These are phyloP conservation scores for Berberis vulgaris DNA, from an alignment of 164 flowering plant genomes.

Conservation along the genomic window DNA sequence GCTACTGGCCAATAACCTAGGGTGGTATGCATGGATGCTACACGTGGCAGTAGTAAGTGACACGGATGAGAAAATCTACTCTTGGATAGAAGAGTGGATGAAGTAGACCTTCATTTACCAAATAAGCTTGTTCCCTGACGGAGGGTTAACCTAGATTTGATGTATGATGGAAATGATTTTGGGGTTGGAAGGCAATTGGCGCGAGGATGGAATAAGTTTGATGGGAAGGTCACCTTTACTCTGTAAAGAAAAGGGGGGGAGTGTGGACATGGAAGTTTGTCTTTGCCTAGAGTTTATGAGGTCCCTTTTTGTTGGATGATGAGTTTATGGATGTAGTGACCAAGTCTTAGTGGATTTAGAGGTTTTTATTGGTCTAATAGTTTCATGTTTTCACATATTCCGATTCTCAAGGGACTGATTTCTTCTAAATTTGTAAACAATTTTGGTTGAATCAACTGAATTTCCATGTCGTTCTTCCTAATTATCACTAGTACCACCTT, in stretches of 20 bases:
- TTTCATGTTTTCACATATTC: too few relatives aligned
- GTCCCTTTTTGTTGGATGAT: neutral
- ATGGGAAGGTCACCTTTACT: conserved; percentile 16
- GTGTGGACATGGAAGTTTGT: conserved; percentile 17
- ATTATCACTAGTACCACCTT: too few relatives aligned
- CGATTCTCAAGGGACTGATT: too few relatives aligned
- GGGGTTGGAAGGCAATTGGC: conserved; percentile 17
- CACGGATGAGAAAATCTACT: neutral
- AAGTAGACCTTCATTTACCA: conserved; percentile 3
- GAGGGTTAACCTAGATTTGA: conserved; percentile 22
- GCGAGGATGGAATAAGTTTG: conserved; percentile 14
- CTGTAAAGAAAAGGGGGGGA: conserved; percentile 15
- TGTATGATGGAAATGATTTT: conserved; percentile 17
- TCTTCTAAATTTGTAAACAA: too few relatives aligned
- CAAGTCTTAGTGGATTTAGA: too few relatives aligned
- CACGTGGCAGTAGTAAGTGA: conserved; percentile 5
- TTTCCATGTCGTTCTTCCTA: too few relatives aligned
- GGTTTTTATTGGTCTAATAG: too few relatives aligned
- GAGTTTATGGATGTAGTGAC: neutral
- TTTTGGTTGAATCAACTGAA: too few relatives aligned
- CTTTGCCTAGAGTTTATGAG: conserved; percentile 15
- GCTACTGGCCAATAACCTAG: conserved; percentile 11
- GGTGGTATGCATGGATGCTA: conserved; percentile 18
- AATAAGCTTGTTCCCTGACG: neutral
- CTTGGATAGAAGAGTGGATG: conserved; percentile 3